Percentiles rank a stretch among this genome's conserved stretches.
Conservation (phyloP, 257 asterid species). For the Phtheirospermum japonicum region DNA sequence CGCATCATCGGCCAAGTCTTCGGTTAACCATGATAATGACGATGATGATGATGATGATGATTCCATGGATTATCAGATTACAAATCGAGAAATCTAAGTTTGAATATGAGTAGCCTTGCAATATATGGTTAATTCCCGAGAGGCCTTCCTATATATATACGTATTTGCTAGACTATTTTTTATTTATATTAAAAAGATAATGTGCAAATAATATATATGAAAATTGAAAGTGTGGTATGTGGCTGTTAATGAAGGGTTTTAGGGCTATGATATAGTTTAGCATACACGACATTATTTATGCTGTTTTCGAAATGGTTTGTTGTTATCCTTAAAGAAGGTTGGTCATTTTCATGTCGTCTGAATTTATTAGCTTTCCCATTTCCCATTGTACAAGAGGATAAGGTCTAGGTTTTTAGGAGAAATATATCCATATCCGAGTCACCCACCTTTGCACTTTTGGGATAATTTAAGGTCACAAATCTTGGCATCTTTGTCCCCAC, state of each 20-base stretch:
- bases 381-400: slow-evolving; percentile 34
- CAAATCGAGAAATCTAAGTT: background rate
- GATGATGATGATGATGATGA: background rate
- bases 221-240: slow-evolving; percentile 24
- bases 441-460: slow-evolving; percentile 31
- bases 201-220: background rate
- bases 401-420: slow-evolving; percentile 26
- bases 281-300: background rate
- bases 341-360: slow-evolving; percentile 36
- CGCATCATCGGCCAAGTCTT: slow-evolving; percentile 3
- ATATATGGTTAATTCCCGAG: background rate
- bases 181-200: background rate
- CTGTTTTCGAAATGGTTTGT: background rate
- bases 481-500: slow-evolving; percentile 35
- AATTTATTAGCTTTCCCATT: slow-evolving; percentile 27
- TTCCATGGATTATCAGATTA: no score
- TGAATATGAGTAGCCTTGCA: background rate
- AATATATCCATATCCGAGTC: slow-evolving; percentile 53
- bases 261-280: background rate
- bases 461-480: slow-evolving; percentile 12
- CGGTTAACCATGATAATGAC: background rate
- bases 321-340: slow-evolving; percentile 14
- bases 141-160: slow-evolving; percentile 9
- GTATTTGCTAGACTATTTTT: background rate
- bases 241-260: slow-evolving; percentile 13